Evolutionary conservation across 306 rosid genomes (phyloP).

Genomic region (Cicer cuneatum): DNA sequence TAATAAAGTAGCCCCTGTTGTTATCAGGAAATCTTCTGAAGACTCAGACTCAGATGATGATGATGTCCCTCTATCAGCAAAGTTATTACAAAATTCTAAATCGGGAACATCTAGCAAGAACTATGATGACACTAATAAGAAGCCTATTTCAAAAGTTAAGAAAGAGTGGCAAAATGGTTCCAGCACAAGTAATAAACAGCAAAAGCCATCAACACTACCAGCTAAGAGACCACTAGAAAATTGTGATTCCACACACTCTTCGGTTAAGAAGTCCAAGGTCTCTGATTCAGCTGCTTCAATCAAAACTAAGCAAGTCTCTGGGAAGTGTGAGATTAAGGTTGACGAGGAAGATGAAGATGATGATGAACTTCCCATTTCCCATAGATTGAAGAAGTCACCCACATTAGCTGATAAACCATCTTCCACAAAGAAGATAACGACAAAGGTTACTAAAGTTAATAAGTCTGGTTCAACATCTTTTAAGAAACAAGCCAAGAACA

Average conservation of each 20-base stretch:
- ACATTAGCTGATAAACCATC: constrained; percentile 41
- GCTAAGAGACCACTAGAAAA: constrained; percentile 52
- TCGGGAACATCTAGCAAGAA: constrained; percentile 46
- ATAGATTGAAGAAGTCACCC: constrained; percentile 37
- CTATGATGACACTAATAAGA: constrained; percentile 37
- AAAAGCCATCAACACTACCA: constrained; percentile 38
- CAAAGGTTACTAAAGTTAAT: constrained; percentile 51
- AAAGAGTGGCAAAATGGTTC: constrained; percentile 49
- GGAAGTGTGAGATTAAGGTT: constrained; percentile 38
- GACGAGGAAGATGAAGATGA: constrained; percentile 55
- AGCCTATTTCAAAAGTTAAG: constrained; percentile 46
- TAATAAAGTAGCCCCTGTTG: constrained; percentile 38
- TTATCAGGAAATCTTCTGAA: constrained; percentile 43
- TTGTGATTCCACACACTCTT: constrained; percentile 35
- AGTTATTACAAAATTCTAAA: constrained; percentile 33
- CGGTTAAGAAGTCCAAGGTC: constrained; percentile 52
- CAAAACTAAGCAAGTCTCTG: constrained; percentile 42
- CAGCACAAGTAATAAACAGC: constrained; percentile 39
- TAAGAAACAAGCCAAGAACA: constrained; percentile 51
- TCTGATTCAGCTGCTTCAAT: constrained; percentile 38
- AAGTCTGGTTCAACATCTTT: constrained; percentile 44
- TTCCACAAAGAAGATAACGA: constrained; percentile 41
- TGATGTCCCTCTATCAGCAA: constrained; percentile 52
- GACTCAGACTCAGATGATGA: constrained; percentile 57
- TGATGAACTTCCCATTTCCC: constrained; percentile 54